Evolutionary conservation across 441 rosid genomes (phyloP).

Genomic region (Brassica hybrid): DNA sequence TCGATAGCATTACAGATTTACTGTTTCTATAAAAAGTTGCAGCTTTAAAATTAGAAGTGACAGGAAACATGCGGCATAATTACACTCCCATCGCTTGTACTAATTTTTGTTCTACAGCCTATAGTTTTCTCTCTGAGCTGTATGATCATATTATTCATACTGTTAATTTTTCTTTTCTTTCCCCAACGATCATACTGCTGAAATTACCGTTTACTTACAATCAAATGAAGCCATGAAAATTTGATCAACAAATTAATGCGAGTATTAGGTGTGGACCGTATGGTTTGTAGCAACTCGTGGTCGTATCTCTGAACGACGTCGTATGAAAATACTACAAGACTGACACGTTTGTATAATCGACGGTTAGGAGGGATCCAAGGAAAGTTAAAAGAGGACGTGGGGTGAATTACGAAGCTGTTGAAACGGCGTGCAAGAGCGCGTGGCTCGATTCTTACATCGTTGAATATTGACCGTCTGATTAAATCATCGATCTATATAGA

Average conservation of each 20-base stretch:
- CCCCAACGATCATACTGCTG: background rate
- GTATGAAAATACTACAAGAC: no score
- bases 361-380: conserved; percentile 40
- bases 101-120: background rate
- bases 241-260: background rate
- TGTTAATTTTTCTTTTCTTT: background rate
- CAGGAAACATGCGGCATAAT: no score
- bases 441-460: conserved; percentile 60
- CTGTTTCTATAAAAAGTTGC: no score
- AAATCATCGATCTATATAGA: conserved; percentile 48
- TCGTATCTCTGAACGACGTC: background rate
- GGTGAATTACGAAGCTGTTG: conserved; percentile 55
- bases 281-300: conserved; percentile 17
- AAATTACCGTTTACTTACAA: background rate
- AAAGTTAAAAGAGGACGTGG: conserved; percentile 43
- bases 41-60: no score
- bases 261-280: background rate
- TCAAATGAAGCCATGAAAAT: background rate
- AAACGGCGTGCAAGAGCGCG: conserved; percentile 52
- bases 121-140: no score
- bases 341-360: conserved; percentile 36
- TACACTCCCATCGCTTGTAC: no score
- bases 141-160: background rate
- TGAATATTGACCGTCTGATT: conserved; percentile 49
- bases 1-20: no score